Evolutionary conservation across 2,329 filamentous ascomycete species (phyloP).

Genomic region (Hypoxylon sp.): DNA sequence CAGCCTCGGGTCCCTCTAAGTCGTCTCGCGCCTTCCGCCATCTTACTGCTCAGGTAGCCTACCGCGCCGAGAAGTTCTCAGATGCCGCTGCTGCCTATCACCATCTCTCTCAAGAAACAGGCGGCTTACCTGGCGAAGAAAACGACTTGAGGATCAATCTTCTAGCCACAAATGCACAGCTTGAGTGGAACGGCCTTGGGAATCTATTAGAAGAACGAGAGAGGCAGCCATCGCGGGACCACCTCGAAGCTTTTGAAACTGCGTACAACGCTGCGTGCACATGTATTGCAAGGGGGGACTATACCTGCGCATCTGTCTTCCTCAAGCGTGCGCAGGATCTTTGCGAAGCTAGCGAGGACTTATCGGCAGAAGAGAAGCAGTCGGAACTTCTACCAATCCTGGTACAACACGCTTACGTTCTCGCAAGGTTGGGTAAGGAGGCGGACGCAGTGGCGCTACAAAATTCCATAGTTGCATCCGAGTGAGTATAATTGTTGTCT

Average conservation of each 20-base stretch:
- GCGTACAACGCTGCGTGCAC: constrained; percentile 85
- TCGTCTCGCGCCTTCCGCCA: constrained; percentile 62
- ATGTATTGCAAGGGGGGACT: constrained; percentile 78
- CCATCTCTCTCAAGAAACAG: constrained; percentile 64
- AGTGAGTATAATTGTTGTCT: constrained; percentile 63
- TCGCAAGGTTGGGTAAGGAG: constrained; percentile 75
- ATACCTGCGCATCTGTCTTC: constrained; percentile 74
- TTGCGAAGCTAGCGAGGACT: constrained; percentile 80
- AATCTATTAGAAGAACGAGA: constrained; percentile 66
- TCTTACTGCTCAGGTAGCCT: constrained; percentile 77
- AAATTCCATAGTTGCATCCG: constrained; percentile 71
- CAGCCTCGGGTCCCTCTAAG: constrained; percentile 50
- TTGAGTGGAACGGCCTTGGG: constrained; percentile 76
- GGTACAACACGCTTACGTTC: constrained; percentile 82
- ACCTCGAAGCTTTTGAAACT: constrained; percentile 83
- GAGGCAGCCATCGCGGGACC: constrained; percentile 70
- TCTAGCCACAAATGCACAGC: constrained; percentile 79
- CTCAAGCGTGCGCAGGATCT: constrained; percentile 79
- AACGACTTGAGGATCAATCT: constrained; percentile 84
- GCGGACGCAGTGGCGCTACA: constrained; percentile 76
- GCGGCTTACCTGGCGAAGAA: constrained; percentile 71
- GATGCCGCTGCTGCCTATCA: constrained; percentile 76
- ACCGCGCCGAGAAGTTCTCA: constrained; percentile 81
- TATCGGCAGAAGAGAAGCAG: constrained; percentile 80
- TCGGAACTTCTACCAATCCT: constrained; percentile 82